phyloP scores from a whole-genome alignment of 129 eudicot genomes.

The Silybum marianum region DNA sequence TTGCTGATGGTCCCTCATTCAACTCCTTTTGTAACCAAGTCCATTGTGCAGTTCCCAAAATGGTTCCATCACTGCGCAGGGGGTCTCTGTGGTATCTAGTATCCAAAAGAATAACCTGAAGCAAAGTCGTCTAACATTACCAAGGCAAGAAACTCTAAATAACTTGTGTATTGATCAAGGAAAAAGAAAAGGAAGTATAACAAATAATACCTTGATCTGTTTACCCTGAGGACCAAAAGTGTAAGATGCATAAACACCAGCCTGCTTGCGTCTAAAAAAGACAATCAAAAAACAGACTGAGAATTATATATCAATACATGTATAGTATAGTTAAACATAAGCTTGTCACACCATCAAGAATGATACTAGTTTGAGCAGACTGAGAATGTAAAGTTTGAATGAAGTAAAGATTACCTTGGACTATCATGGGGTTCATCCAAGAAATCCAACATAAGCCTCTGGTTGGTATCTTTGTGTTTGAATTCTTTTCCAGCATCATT shows the following conservation, averaged over 20 bases:
- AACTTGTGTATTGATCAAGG: neutral
- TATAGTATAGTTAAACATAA: neutral
- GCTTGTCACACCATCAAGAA: neutral
- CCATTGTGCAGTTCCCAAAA: slow-evolving; percentile 68
- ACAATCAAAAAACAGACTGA: slow-evolving; percentile 11
- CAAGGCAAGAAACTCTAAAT: neutral
- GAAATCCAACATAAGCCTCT: slow-evolving; percentile 66
- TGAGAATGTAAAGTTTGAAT: neutral
- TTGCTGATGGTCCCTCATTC: slow-evolving; percentile 45
- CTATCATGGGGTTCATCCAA: slow-evolving; percentile 69
- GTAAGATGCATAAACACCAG: slow-evolving; percentile 76
- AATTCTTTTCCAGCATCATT: slow-evolving; percentile 81
- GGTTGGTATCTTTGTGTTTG: slow-evolving; percentile 44
- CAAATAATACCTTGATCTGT: slow-evolving; percentile 53
- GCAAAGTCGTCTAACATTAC: neutral
- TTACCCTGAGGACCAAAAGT: slow-evolving; percentile 67
- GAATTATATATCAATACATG: neutral
- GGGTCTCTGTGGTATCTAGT: slow-evolving; percentile 81
- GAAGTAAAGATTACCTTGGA: slow-evolving; percentile 42
- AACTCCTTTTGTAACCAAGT: slow-evolving; percentile 58
- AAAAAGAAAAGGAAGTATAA: neutral
- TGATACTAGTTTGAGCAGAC: neutral
- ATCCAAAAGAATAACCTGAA: slow-evolving; percentile 72
- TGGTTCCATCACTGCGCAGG: slow-evolving; percentile 55
- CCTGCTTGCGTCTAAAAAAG: slow-evolving; percentile 60